Percentiles rank a stretch among this genome's conserved stretches.
phyloP scores from a whole-genome alignment of 2,329 filamentous ascomycete species.

The Hawksworthiomyces lignivorus region DNA sequence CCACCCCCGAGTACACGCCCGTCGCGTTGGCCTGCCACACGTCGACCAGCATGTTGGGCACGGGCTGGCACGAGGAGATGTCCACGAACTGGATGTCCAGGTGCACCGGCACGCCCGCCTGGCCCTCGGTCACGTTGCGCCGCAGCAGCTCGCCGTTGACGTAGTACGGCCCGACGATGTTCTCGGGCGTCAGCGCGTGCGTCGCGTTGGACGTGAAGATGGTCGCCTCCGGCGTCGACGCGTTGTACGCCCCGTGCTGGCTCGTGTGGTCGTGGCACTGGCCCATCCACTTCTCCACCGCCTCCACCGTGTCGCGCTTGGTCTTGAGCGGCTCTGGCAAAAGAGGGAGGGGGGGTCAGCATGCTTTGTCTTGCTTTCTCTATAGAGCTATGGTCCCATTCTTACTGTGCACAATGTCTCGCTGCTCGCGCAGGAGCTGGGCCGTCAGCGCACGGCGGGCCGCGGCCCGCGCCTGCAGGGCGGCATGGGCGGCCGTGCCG shows the following conservation, averaged over 20 bases:
- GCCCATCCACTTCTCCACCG: conserved; percentile 23
- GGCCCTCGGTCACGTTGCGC: conserved; percentile 36
- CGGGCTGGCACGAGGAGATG: conserved; percentile 43
- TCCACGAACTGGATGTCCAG: conserved; percentile 48
- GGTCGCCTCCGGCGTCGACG: conserved; percentile 24
- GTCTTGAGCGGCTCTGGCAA: not conserved
- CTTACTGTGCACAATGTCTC: conserved; percentile 3
- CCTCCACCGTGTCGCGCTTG: conserved; percentile 21
- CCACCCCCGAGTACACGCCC: conserved; percentile 32
- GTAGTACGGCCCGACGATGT: conserved; percentile 48
- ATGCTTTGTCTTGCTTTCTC: no score
- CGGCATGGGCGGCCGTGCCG: not conserved
- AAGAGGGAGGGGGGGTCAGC: no score
- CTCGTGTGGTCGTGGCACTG: conserved; percentile 28
- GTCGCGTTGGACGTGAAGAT: conserved; percentile 36
- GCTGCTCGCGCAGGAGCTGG: conserved; percentile 1
- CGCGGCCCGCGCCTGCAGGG: not conserved
- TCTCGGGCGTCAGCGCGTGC: conserved; percentile 45
- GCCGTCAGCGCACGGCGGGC: not conserved
- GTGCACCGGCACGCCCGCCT: conserved; percentile 39
- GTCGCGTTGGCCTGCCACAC: conserved; percentile 41
- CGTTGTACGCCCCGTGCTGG: conserved; percentile 19
- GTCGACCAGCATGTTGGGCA: conserved; percentile 41
- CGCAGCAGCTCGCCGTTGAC: conserved; percentile 45
- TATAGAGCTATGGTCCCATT: no score